These are phyloP conservation scores for Diplogelasinospora grovesii DNA, from an alignment of 495 filamentous ascomycete species.

Conservation along the genomic window DNA sequence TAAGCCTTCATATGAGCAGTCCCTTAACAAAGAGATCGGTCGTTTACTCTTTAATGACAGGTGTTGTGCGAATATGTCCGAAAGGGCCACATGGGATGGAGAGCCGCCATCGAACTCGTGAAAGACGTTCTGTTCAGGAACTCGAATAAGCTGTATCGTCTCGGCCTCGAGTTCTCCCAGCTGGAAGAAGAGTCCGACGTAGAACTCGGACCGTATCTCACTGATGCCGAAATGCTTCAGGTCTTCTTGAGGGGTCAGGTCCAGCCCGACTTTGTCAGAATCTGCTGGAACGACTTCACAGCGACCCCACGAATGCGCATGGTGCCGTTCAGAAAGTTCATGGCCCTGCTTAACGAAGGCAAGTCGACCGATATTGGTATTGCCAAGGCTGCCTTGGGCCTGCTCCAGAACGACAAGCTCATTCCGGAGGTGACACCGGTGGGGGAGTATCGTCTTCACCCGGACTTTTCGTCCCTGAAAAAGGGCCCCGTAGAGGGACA, in stretches of 20 bases:
- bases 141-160: constrained; percentile 58
- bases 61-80: constrained; percentile 58
- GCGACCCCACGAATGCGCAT: constrained; percentile 60
- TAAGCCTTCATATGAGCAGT: constrained; percentile 17
- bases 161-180: constrained; percentile 41
- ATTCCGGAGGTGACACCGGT: constrained; percentile 37
- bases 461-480: constrained; percentile 54
- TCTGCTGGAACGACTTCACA: constrained; percentile 79
- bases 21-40: neutral
- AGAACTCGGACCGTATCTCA: constrained; percentile 11
- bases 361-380: constrained; percentile 47
- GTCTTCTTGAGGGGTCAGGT: constrained; percentile 61
- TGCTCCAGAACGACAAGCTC: constrained; percentile 53
- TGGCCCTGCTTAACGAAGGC: constrained; percentile 46
- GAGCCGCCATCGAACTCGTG: constrained; percentile 51
- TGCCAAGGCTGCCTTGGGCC: constrained; percentile 44
- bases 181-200: constrained; percentile 16
- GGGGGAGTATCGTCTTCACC: constrained; percentile 56
- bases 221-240: constrained; percentile 37
- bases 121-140: constrained; percentile 64
- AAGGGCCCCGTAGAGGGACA: constrained; percentile 47
- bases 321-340: constrained; percentile 60
- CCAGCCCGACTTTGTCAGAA: constrained; percentile 60
- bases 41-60: constrained; percentile 21
- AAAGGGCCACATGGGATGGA: constrained; percentile 46